Percentiles rank a stretch among this genome's conserved stretches.
phyloP scores from a whole-genome alignment of 805 yeast species.

The Yamadazyma philogaea region DNA sequence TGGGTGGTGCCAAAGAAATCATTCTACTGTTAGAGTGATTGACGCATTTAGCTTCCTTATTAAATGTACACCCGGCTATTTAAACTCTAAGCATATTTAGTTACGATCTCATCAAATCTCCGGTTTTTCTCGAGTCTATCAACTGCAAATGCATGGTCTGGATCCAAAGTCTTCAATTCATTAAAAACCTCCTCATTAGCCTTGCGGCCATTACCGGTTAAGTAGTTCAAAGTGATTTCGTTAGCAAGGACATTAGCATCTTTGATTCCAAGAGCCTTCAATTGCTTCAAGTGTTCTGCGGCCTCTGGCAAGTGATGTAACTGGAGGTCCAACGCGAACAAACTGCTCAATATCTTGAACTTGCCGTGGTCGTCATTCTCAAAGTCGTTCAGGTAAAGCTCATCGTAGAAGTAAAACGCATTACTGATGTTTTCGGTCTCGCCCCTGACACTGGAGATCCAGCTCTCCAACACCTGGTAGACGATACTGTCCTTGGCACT shows the following conservation, averaged over 20 bases:
- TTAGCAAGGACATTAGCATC: conserved; percentile 51
- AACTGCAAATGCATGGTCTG: conserved; percentile 54
- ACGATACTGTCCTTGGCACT: conserved; percentile 61
- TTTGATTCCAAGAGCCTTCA: conserved; percentile 42
- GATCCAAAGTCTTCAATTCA: conserved; percentile 45
- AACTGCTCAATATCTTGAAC: conserved; percentile 45
- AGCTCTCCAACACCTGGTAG: conserved; percentile 76
- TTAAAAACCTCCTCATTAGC: conserved; percentile 48
- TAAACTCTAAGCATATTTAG: conserved; percentile 41
- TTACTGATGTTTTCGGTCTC: conserved; percentile 40
- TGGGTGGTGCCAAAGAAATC: too few species aligned
- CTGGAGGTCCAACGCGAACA: conserved; percentile 74
- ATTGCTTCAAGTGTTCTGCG: conserved; percentile 48
- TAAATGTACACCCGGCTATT: background rate
- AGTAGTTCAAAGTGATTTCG: conserved; percentile 58
- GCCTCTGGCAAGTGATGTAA: conserved; percentile 83
- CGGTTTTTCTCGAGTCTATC: conserved; percentile 61
- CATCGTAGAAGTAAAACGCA: conserved; percentile 70
- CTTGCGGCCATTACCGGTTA: conserved; percentile 31
- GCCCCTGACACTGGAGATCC: conserved; percentile 44
- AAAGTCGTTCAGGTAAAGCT: conserved; percentile 54
- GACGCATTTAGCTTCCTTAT: too few species aligned
- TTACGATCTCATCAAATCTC: conserved; percentile 67
- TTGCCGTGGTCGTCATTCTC: conserved; percentile 38
- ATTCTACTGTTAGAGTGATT: too few species aligned